Percentiles rank a stretch among this genome's conserved stretches.
Evolutionary conservation across 2,329 filamentous ascomycete genomes (phyloP).

Genomic region (Verticillium dahliae): DNA sequence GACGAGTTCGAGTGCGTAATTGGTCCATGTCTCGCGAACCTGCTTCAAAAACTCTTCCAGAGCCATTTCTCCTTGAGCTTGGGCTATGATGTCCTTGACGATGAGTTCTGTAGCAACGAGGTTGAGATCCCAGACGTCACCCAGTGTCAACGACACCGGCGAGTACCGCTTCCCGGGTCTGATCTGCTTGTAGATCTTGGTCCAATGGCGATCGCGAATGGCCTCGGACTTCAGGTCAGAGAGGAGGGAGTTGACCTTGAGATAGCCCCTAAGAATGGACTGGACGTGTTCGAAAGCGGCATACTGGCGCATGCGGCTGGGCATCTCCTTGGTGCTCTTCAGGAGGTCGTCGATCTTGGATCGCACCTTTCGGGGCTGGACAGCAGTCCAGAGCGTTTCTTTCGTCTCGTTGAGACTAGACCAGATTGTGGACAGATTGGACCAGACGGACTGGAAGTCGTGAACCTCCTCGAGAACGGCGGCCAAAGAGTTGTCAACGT

Average conservation of each 20-base stretch:
- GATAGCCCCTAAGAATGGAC: slow-evolving; percentile 74
- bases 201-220: slow-evolving; percentile 93
- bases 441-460: slow-evolving; percentile 98
- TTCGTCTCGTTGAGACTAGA: slow-evolving; percentile 89
- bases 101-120: slow-evolving; percentile 79
- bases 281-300: slow-evolving; percentile 99
- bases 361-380: slow-evolving; percentile 89
- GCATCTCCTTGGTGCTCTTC: slow-evolving; percentile 99
- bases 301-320: slow-evolving; percentile 97
- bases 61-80: slow-evolving; percentile 97
- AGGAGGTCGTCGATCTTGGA: slow-evolving; percentile 84
- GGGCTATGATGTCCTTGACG: slow-evolving; percentile 87
- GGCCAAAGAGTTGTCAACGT: slow-evolving; percentile 72
- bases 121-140: slow-evolving; percentile 97
- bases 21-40: slow-evolving; percentile 94
- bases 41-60: slow-evolving; percentile 95
- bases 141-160: slow-evolving; percentile 89
- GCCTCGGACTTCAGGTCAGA: slow-evolving; percentile 93
- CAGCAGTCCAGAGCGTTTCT: slow-evolving; percentile 89
- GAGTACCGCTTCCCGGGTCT: slow-evolving; percentile 92
- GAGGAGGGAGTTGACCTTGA: slow-evolving; percentile 86
- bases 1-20: slow-evolving; percentile 88
- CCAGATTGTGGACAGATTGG: slow-evolving; percentile 92
- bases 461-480: slow-evolving; percentile 91
- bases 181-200: slow-evolving; percentile 93